phyloP scores from a whole-genome alignment of 495 filamentous ascomycete genomes.

The Tuber melanosporum region DNA sequence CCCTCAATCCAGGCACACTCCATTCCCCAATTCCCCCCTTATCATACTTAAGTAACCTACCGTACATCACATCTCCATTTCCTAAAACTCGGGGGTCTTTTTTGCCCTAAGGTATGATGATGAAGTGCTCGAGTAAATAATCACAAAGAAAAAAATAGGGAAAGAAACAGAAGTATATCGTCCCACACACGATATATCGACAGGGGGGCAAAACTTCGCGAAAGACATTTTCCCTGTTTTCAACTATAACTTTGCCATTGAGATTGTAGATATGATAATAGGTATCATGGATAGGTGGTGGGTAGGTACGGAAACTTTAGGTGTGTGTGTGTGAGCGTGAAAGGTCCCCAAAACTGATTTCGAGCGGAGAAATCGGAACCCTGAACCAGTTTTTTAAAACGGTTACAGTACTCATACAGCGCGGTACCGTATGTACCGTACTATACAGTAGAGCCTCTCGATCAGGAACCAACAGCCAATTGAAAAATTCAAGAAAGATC shows the following conservation, averaged over 20 bases:
- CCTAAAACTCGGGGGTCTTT: not conserved
- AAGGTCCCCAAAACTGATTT: not conserved
- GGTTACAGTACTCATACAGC: too few relatives aligned
- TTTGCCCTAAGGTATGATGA: not conserved
- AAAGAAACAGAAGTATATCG: not conserved
- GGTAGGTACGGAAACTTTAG: not conserved
- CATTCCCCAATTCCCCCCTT: not conserved
- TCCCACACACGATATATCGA: not conserved
- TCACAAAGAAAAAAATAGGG: not conserved
- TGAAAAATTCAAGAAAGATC: not conserved
- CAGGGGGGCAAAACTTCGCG: not conserved
- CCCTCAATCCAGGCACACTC: not conserved
- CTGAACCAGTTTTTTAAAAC: not conserved
- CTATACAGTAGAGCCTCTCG: not conserved
- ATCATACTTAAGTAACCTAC: too few relatives aligned
- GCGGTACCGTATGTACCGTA: too few relatives aligned
- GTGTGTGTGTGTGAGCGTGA: not conserved
- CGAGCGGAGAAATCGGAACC: not conserved
- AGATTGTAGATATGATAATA: not conserved
- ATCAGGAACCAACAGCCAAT: not conserved
- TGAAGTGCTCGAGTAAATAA: not conserved
- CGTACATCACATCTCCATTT: not conserved
- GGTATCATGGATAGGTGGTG: not conserved
- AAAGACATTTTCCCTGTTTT: not conserved
- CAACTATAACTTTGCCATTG: not conserved